Base-by-base conservation (phyloP, 306 rosid species). In the Medicago lupulina region DNA sequence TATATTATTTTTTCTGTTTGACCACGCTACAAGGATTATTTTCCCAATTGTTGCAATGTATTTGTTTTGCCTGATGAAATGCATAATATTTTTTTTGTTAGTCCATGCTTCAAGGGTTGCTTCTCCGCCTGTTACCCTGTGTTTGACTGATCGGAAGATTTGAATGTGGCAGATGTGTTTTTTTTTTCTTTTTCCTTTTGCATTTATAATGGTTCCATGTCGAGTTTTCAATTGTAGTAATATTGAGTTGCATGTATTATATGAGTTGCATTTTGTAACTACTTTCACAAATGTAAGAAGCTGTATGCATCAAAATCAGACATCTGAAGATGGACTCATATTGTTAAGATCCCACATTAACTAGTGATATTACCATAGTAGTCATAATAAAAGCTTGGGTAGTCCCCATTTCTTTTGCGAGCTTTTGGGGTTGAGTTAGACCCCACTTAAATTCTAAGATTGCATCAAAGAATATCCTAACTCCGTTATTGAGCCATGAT, bases 191-290 rank as follows among this genome's bases (percentile, higher is more conserved):
- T 12, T 54, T 12, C 6, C 4, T 12, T 12, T n/a, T 18, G 19
- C 62, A 65, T 58, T 46, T 68, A 47, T 46, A 34, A 34, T 58
- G 21, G 59, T 16, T 68, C 64, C 76, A 51, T 23, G 62, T 46
- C 50, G 39, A 60, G 74, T 66, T 80, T 76, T 21, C 55, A 47
- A 61, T 46, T 61, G 73, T 67, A 69, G 65, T 14, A 34, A 68
- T 69, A 40, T n/a, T n/a, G n/a, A n/a, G 14, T 31, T 76, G 44
- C 28, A 59, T 41, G 31, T 46, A 31, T 36, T 67, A 67, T 43
- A 54, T 67, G 21, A 47, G 51, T 71, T 19, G 57, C 40, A 64
- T 67, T 44, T 58, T 61, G 68, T 73, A 61, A 18, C 39, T 36
- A 41, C 61, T 60, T 65, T 59, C 71, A 41, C 66, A 71, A 62